Evolutionary conservation across 2,329 filamentous ascomycete species (phyloP).

Genomic region (Furcasterigmium furcatum): DNA sequence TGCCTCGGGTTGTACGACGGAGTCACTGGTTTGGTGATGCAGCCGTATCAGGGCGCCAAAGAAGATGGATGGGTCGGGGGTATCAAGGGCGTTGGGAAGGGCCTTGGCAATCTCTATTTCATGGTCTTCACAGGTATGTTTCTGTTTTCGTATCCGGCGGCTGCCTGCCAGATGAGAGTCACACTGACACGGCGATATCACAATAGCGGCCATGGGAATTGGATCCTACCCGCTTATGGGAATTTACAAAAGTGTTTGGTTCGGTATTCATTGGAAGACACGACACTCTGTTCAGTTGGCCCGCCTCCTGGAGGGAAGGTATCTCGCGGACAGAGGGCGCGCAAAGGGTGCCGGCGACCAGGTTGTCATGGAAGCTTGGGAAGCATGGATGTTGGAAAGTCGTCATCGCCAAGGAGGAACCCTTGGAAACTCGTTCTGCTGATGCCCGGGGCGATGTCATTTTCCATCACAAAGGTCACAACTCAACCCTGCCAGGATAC

Average conservation of each 20-base stretch:
- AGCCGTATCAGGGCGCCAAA: neutral
- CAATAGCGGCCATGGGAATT: neutral
- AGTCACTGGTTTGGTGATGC: neutral
- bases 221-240: neutral
- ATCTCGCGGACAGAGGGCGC: neutral
- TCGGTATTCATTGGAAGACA: neutral
- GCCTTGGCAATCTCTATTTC: neutral
- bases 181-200: neutral
- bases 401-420: too few relatives aligned
- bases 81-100: too few relatives aligned
- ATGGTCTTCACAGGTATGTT: neutral
- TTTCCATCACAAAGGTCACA: too few relatives aligned
- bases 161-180: neutral
- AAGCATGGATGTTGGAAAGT: too few relatives aligned
- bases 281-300: neutral
- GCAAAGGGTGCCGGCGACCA: too few relatives aligned
- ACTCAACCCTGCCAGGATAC: too few relatives aligned
- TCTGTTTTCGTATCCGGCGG: neutral
- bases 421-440: too few relatives aligned
- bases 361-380: too few relatives aligned
- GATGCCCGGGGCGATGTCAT: too few relatives aligned
- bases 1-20: neutral
- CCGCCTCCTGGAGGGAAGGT: neutral
- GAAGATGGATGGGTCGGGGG: neutral
- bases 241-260: neutral